phyloP scores from a whole-genome alignment of 2,329 filamentous ascomycete genomes.

The Fusarium sp. region DNA sequence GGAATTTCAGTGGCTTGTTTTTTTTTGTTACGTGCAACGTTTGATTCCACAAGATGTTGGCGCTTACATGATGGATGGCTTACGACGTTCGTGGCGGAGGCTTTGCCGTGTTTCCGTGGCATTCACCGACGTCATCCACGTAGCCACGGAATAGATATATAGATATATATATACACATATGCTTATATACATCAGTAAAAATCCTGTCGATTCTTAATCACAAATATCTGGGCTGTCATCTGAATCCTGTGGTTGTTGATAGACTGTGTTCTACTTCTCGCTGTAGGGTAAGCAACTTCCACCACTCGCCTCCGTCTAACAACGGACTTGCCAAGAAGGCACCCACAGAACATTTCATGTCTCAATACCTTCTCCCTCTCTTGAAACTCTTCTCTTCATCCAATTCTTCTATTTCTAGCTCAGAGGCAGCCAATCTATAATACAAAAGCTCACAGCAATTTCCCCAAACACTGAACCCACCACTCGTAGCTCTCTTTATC shows the following conservation, averaged over 20 bases:
- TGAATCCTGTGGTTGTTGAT: background rate
- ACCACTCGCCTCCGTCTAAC: background rate
- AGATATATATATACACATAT: background rate
- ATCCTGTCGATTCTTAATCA: too few species aligned
- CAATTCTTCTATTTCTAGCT: background rate
- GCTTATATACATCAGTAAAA: too few species aligned
- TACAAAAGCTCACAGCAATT: background rate
- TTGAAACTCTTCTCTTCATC: background rate
- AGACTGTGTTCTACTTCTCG: background rate
- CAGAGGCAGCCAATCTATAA: background rate
- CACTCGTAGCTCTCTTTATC: slow-evolving; percentile 47
- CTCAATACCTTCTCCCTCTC: background rate
- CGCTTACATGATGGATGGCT: slow-evolving; percentile 12
- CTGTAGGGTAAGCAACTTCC: background rate
- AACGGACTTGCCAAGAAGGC: background rate
- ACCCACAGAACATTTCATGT: background rate
- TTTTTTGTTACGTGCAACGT: background rate
- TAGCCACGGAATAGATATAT: background rate
- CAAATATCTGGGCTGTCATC: background rate
- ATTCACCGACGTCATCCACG: background rate
- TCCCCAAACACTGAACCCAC: slow-evolving; percentile 18
- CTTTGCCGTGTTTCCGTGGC: slow-evolving; percentile 28
- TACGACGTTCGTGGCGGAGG: slow-evolving; percentile 26
- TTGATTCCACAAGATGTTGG: background rate
- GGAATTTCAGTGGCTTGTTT: background rate